Base-by-base conservation (phyloP, 179 eudicot genomes). In the Vitellaria paradoxa region DNA sequence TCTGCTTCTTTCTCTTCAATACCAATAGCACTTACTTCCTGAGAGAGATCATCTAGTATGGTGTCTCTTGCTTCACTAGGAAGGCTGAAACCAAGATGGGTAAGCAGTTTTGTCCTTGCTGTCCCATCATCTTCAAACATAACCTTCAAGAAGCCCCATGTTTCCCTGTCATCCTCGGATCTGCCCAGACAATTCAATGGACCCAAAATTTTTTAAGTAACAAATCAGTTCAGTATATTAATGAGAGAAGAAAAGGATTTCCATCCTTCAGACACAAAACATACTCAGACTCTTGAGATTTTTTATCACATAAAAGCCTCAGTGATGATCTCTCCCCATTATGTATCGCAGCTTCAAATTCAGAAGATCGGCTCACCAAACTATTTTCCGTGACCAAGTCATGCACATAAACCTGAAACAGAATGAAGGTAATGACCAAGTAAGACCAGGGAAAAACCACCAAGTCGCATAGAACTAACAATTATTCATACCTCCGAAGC, bases 91-190 rank as follows among this genome's bases (percentile, higher is more conserved):
- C 99, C 99, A 75, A 96, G 89, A 84, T 96, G 97, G 26, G 89
- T 79, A 46, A 96, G 89, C 73, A 96, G 91, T 84, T 96, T 93
- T 78, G 97, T 82, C 89, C 98, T 87, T 79, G 97, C 98, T 17
- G 90, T 85, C 80, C 99, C 99, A 81, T 93, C 97, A 79, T 93
- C 99, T 84, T 92, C 97, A 87, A 92, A 91, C 98, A 96, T 93
- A 75, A 93, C 97, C 82, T 89, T 96, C 90, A 96, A 85, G 82
- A 96, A 93, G 56, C 94, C 91, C 99, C 99, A 96, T 73, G 89
- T 93, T 83, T 96, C 96, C 80, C 78, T 89, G 70, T 96, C 97
- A 80, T 88, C 93, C 61, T 89, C 93, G 78, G 92, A 90, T 79
- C 99, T 96, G 88, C 80, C 37, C 45, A 79, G 61, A 59, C 42